Base-by-base conservation (phyloP, 176 grass and related monocot genomes). In the Phragmites australis region DNA sequence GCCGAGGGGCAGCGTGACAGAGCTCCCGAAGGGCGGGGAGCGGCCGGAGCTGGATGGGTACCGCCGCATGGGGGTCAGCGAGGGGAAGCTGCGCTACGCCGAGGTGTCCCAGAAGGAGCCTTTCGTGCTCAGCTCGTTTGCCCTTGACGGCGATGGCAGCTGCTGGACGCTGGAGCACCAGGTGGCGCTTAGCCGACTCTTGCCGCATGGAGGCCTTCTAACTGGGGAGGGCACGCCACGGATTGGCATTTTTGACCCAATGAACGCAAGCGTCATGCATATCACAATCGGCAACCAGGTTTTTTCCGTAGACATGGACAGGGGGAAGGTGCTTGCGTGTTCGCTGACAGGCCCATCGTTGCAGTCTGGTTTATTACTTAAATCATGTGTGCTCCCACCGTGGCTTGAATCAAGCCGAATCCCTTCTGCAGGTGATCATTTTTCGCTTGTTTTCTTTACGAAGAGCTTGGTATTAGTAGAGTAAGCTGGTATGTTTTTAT, bases 271-370 rank as follows among this genome's bases (percentile, higher is more conserved):
- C 61, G 9, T 74, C 26, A 53, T 86, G 60, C 63, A 80, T 61
- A 27, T 86, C 58, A 48, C 40, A 21, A 17, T 74, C 19, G 59
- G 23, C 26, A 46, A 21, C 6, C 21, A 65, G 14, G 9, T 13
- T 57, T 18, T 86, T n/a, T 32, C 70, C 21, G 37, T 86, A 17
- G 84, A 86, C 76, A 86, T 86, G 68, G 12, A 27, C 9, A 46
- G 4, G 9, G 59, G 22, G 59, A 27, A 48, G 29, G n/a, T 86
- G 58, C n/a, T 27, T 15, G 47, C 14, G 21, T 39, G 77, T 3
- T 34, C 17, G 19, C 10, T 31, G 43, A 50, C 46, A 25, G 10
- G 27, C 19, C 42, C 0, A 8, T 15, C 42, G 18, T 21, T 16
- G 43, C 8, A 5, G 13, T 11, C 6, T 46, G 40, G 2, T 11